These are phyloP conservation scores for Backusella tuberculispora DNA, from an alignment of 192 early-diverging fungal genomes.

Conservation along the genomic window DNA sequence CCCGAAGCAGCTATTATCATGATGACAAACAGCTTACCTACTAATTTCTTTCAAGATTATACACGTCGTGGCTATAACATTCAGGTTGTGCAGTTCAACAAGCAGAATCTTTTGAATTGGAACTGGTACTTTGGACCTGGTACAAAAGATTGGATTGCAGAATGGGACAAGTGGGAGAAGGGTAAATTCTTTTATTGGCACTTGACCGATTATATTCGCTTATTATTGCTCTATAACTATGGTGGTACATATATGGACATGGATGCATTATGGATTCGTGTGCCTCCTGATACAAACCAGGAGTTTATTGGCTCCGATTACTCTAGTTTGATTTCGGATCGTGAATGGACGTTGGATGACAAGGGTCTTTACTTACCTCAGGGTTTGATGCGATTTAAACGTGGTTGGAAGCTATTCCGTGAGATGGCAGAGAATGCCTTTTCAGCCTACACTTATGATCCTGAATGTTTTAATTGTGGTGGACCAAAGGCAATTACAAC, in stretches of 20 bases:
- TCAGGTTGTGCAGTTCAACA: slow-evolving; percentile 56
- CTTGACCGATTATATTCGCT: slow-evolving; percentile 58
- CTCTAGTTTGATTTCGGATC: slow-evolving; percentile 47
- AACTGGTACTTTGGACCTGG: slow-evolving; percentile 62
- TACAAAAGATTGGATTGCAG: slow-evolving; percentile 53
- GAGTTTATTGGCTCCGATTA: slow-evolving; percentile 64
- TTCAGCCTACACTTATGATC: slow-evolving; percentile 50
- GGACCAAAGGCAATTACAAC: slow-evolving; percentile 60
- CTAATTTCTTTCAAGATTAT: slow-evolving; percentile 56
- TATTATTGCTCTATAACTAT: slow-evolving; percentile 58
- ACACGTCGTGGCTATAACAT: slow-evolving; percentile 57
- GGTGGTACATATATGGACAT: slow-evolving; percentile 70
- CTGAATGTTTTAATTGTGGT: slow-evolving; percentile 62
- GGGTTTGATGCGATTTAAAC: slow-evolving; percentile 62
- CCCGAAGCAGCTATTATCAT: slow-evolving; percentile 59
- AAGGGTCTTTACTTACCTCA: slow-evolving; percentile 55
- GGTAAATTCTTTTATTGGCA: slow-evolving; percentile 56
- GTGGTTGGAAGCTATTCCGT: slow-evolving; percentile 56
- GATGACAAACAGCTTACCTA: slow-evolving; percentile 52
- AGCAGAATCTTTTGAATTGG: slow-evolving; percentile 52
- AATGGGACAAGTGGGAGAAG: slow-evolving; percentile 59
- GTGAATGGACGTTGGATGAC: slow-evolving; percentile 57
- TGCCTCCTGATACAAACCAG: slow-evolving; percentile 49
- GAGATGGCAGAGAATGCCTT: slow-evolving; percentile 57
- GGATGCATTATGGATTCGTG: slow-evolving; percentile 62